These are phyloP conservation scores for Boletus reticulatus DNA, from an alignment of 768 basidiomycete species.

Conservation along the genomic window DNA sequence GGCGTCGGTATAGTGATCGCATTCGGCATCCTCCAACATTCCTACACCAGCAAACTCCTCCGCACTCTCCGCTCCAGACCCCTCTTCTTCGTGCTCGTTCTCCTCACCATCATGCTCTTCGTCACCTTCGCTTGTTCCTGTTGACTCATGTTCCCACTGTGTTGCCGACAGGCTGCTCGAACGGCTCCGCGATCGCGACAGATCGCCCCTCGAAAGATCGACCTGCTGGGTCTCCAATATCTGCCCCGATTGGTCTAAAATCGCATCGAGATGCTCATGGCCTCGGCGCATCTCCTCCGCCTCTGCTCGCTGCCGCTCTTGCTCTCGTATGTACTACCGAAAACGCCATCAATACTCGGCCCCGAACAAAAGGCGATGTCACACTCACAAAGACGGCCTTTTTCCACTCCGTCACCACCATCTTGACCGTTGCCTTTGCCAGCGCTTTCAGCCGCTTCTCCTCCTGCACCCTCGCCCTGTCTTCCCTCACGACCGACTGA, in stretches of 20 bases:
- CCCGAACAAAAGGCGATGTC: neutral
- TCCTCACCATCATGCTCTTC: constrained; percentile 20
- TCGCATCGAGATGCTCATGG: constrained; percentile 84
- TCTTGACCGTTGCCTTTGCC: constrained; percentile 69
- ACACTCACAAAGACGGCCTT: constrained; percentile 76
- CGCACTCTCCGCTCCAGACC: constrained; percentile 26
- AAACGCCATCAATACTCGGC: neutral
- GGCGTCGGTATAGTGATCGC: neutral
- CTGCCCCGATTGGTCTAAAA: constrained; percentile 85
- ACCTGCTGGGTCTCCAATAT: constrained; percentile 82
- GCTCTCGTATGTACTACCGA: constrained; percentile 68
- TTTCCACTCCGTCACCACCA: constrained; percentile 81
- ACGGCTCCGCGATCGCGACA: constrained; percentile 51
- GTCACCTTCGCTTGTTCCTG: constrained; percentile 20
- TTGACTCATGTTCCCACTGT: constrained; percentile 21
- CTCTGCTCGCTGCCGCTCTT: constrained; percentile 58
- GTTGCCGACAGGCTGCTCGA: constrained; percentile 48
- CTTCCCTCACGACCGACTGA: constrained; percentile 56
- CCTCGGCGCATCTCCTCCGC: constrained; percentile 79
- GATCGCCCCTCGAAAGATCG: constrained; percentile 54
- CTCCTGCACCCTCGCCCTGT: constrained; percentile 55
- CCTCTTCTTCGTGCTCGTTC: constrained; percentile 24
- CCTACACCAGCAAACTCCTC: constrained; percentile 39
- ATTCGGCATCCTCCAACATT: constrained; percentile 14
- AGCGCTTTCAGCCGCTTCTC: constrained; percentile 64